Evolutionary conservation across 805 yeast species (phyloP).

Genomic region (Monosporozyma solicola): DNA sequence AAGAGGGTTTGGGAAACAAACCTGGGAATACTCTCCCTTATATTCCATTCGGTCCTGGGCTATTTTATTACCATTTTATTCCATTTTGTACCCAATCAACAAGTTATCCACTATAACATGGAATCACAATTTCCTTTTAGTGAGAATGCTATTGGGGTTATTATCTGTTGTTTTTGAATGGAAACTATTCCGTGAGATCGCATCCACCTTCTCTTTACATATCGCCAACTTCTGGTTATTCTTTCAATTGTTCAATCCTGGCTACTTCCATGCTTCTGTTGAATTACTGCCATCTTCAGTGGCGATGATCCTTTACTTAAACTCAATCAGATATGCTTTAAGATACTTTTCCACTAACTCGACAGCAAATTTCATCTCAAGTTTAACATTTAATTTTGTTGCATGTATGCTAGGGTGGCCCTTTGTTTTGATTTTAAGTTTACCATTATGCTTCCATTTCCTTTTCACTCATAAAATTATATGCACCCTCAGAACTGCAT

Average conservation of each 20-base stretch:
- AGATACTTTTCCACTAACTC: constrained; percentile 22
- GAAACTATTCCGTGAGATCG: constrained; percentile 22
- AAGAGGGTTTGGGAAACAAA: constrained; percentile 82
- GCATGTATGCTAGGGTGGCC: constrained; percentile 93
- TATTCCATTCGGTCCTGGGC: constrained; percentile 84
- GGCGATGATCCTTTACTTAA: constrained; percentile 44
- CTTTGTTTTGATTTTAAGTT: constrained; percentile 55
- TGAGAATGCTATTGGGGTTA: constrained; percentile 21
- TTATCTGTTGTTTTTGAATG: constrained; percentile 37
- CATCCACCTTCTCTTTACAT: constrained; percentile 13
- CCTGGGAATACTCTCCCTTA: constrained; percentile 94
- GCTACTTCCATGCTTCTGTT: constrained; percentile 82
- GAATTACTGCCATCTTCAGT: constrained; percentile 79
- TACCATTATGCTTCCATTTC: constrained; percentile 47
- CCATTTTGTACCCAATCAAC: constrained; percentile 18
- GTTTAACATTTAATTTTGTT: constrained; percentile 30
- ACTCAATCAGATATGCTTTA: constrained; percentile 24
- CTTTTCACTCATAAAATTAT: constrained; percentile 20
- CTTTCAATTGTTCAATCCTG: constrained; percentile 59
- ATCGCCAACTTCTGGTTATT: constrained; percentile 54
- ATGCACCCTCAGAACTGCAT: constrained; percentile 20
- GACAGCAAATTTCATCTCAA: constrained; percentile 16
- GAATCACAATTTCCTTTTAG: constrained; percentile 18
- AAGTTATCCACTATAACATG: constrained; percentile 24
- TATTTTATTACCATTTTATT: constrained; percentile 44